Evolutionary conservation across 148 eudicot genomes (phyloP).

Genomic region (Chenopodium album): DNA sequence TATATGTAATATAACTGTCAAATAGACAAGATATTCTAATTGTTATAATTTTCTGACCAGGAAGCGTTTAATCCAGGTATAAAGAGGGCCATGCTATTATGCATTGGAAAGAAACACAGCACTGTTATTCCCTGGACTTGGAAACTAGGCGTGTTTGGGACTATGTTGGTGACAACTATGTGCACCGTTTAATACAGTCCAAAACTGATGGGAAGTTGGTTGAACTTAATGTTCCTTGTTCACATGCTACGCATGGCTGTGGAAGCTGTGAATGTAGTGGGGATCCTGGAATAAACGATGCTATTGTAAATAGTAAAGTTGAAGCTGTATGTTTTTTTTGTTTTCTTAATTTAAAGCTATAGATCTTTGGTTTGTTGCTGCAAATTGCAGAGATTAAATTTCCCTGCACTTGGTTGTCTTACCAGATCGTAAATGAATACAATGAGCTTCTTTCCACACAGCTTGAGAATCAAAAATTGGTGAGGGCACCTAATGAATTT

Average conservation of each 20-base stretch:
- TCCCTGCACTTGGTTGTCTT: conserved; percentile 1
- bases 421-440: conserved; percentile 84
- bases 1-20: background rate
- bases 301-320: conserved; percentile 66
- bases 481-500: conserved; percentile 24
- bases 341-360: background rate
- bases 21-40: conserved; percentile 3
- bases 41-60: conserved; percentile 24
- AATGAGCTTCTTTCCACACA: conserved; percentile 86
- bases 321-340: conserved; percentile 55
- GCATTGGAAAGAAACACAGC: conserved; percentile 98
- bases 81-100: conserved; percentile 80
- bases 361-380: background rate
- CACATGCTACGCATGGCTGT: conserved; percentile 47
- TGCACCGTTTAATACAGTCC: conserved; percentile 85
- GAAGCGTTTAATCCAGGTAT: conserved; percentile 53
- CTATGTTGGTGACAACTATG: conserved; percentile 90
- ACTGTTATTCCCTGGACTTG: conserved; percentile 89
- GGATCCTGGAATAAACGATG: conserved; percentile 64
- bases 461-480: conserved; percentile 87
- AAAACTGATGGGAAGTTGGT: conserved; percentile 96
- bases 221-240: conserved; percentile 72
- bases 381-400: background rate
- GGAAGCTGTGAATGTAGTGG: conserved; percentile 57
- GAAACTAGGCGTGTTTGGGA: conserved; percentile 98